Conservation (phyloP, 768 basidiomycete species). For the Mrakia blollopis region DNA sequence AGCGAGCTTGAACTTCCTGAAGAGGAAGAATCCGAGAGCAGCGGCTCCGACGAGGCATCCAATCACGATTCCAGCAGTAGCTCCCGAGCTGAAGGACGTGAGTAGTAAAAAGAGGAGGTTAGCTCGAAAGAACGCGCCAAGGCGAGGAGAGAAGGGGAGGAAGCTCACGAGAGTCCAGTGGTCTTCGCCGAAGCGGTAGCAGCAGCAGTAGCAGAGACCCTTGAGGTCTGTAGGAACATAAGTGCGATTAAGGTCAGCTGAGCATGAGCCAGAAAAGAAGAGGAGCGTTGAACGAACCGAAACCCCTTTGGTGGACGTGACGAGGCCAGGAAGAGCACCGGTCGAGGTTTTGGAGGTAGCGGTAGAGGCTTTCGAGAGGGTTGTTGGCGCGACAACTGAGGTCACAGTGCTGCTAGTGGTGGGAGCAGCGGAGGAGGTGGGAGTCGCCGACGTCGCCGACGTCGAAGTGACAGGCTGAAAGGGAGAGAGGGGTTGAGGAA, state of each 20-base stretch:
- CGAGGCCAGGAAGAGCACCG: not conserved
- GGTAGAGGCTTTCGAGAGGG: not conserved
- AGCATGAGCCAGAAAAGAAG: not conserved
- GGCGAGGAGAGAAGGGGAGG: not conserved
- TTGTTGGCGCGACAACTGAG: not conserved
- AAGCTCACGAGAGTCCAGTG: not conserved
- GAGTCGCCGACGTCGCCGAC: not conserved
- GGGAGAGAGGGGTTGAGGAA: not conserved
- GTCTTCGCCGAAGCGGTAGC: not conserved
- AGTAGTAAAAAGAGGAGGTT: not conserved
- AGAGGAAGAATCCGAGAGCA: not conserved
- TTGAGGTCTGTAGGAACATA: not conserved
- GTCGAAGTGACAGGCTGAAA: not conserved
- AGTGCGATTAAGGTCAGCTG: not conserved
- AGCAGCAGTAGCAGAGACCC: not conserved
- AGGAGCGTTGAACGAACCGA: not conserved
- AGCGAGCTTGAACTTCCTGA: conserved; percentile 9
- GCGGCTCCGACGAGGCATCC: not conserved
- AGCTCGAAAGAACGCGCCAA: not conserved
- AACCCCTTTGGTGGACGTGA: not conserved
- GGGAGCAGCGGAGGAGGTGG: not conserved
- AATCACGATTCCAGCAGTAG: conserved; percentile 1
- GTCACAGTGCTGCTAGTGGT: not conserved
- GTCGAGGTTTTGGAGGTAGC: not conserved
- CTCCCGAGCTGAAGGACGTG: not conserved